Conservation (phyloP, 2,329 filamentous ascomycete species). For the Helotiales sp. region DNA sequence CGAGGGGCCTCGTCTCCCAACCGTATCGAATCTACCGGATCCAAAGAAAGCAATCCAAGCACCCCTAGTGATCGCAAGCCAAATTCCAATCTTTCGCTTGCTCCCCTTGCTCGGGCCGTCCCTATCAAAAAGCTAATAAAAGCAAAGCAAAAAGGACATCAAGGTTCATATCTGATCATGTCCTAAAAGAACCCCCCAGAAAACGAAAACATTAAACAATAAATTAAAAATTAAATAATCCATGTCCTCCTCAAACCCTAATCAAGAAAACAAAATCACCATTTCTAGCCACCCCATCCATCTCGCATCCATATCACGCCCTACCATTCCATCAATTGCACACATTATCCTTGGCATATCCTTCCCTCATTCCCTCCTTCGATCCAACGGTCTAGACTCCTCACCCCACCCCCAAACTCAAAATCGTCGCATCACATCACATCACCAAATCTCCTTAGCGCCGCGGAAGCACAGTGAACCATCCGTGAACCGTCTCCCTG, state of each 20-base stretch:
- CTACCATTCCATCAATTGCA: neutral
- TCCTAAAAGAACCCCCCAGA: neutral
- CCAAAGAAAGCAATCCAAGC: neutral
- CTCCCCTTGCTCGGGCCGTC: neutral
- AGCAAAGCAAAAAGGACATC: neutral
- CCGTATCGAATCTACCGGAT: neutral
- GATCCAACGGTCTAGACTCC: neutral
- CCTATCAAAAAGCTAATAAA: neutral
- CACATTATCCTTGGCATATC: neutral
- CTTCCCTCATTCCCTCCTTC: neutral
- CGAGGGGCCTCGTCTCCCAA: too few species aligned
- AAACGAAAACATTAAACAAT: neutral
- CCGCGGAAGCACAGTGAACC: neutral
- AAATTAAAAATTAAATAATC: neutral
- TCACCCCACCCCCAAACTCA: neutral
- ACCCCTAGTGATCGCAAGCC: too few species aligned
- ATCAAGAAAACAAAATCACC: neutral
- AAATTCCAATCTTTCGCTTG: neutral
- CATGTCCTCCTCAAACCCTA: neutral
- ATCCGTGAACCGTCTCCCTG: neutral
- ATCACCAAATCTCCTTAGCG: neutral
- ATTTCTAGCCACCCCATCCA: too few species aligned
- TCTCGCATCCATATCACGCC: neutral
- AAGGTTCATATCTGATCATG: neutral
- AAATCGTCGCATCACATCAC: too few species aligned